Conservation (phyloP, 1,284 basidiomycete species). For the Ceratobasidium theobromae region DNA sequence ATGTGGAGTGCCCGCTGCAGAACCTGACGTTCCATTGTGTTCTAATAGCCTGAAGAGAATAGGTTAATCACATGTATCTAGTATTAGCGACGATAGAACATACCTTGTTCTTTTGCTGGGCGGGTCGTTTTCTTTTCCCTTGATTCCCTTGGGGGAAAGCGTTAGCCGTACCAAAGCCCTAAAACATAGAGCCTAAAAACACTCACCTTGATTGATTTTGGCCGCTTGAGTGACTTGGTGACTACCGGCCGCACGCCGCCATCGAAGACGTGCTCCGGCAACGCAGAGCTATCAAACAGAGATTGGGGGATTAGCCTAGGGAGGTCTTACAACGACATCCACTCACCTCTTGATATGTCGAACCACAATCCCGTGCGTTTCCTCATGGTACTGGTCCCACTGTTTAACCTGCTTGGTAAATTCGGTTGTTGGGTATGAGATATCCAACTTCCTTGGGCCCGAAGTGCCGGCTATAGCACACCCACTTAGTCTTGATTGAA, state of each 20-base stretch:
- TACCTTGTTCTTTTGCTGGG: slow-evolving; percentile 31
- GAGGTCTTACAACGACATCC: slow-evolving; percentile 32
- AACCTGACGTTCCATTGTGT: slow-evolving; percentile 7
- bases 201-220: slow-evolving; percentile 75
- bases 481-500: not conserved
- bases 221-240: slow-evolving; percentile 60
- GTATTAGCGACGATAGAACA: not conserved
- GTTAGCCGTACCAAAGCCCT: not conserved
- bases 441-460: slow-evolving; percentile 83
- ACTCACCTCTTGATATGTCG: slow-evolving; percentile 89
- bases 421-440: slow-evolving; percentile 94
- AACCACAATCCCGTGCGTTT: slow-evolving; percentile 92
- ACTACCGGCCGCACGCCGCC: slow-evolving; percentile 68
- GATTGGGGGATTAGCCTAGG: not conserved
- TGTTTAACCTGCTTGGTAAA: slow-evolving; percentile 94
- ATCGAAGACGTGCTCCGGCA: slow-evolving; percentile 85
- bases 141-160: slow-evolving; percentile 25
- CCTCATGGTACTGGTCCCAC: slow-evolving; percentile 95
- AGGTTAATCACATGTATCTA: not conserved
- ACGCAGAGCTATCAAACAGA: slow-evolving; percentile 53
- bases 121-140: slow-evolving; percentile 29
- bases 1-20: not conserved
- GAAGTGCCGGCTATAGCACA: slow-evolving; percentile 58
- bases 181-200: not conserved
- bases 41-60: not conserved